Conservation (phyloP, 768 basidiomycete species). For the Rickenella mellea region DNA sequence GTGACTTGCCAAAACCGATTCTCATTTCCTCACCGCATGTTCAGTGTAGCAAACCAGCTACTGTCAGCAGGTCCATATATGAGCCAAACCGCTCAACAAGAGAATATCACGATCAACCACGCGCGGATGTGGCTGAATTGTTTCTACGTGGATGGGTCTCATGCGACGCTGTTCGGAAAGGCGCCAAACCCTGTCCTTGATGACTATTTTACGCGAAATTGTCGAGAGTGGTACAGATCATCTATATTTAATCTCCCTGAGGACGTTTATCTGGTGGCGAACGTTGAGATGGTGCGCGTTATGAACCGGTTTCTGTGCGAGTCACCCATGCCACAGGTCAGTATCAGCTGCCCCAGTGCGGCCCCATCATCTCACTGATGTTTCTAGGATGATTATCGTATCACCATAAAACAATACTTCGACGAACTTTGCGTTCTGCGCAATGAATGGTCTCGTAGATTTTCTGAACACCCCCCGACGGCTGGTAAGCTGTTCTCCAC, state of each 20-base stretch:
- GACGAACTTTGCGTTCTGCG: too few species aligned
- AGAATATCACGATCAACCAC: slow-evolving; percentile 35
- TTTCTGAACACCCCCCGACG: too few species aligned
- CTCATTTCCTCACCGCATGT: neutral
- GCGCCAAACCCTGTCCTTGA: slow-evolving; percentile 56
- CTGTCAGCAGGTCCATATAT: slow-evolving; percentile 48
- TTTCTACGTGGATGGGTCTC: slow-evolving; percentile 65
- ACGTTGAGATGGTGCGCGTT: slow-evolving; percentile 40
- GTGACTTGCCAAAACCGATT: slow-evolving; percentile 1
- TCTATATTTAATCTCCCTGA: slow-evolving; percentile 20
- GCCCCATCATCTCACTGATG: too few species aligned
- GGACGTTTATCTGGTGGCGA: slow-evolving; percentile 33
- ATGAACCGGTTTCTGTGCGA: slow-evolving; percentile 35
- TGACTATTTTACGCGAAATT: slow-evolving; percentile 46
- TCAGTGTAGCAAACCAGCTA: slow-evolving; percentile 56
- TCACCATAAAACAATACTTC: too few species aligned
- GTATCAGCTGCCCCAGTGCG: too few species aligned
- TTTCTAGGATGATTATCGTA: too few species aligned
- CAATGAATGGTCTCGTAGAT: too few species aligned
- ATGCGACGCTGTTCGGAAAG: slow-evolving; percentile 71
- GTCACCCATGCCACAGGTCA: too few species aligned
- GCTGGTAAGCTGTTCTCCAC: too few species aligned
- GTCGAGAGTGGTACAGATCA: slow-evolving; percentile 38
- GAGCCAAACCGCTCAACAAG: slow-evolving; percentile 31
- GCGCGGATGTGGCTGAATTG: slow-evolving; percentile 70